Conservation (phyloP, 352 stramenopile genomes). For the Pythium aristosporum region DNA sequence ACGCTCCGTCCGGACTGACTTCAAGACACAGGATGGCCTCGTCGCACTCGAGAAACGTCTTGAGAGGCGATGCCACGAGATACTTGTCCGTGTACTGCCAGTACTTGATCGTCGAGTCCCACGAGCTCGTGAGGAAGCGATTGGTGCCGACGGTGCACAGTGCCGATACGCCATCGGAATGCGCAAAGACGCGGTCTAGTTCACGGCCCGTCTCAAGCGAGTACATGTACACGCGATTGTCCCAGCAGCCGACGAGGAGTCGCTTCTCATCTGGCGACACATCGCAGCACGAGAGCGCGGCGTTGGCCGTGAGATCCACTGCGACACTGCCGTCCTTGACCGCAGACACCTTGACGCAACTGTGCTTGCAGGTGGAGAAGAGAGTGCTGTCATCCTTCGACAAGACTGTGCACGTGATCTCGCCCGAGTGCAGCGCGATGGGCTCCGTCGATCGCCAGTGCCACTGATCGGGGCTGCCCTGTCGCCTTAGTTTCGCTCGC, state of each 20-base stretch:
- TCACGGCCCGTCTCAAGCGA: constrained; percentile 80
- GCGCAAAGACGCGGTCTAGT: constrained; percentile 74
- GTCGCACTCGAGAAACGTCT: constrained; percentile 76
- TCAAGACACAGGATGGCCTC: constrained; percentile 66
- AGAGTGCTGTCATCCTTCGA: constrained; percentile 40
- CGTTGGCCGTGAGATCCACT: constrained; percentile 67
- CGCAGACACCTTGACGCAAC: constrained; percentile 73
- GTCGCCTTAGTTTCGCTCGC: constrained; percentile 34
- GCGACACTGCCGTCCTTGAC: constrained; percentile 60
- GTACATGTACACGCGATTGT: constrained; percentile 88
- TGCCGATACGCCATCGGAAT: constrained; percentile 78
- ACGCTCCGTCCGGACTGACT: constrained; percentile 59
- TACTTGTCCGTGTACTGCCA: constrained; percentile 73
- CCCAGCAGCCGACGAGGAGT: constrained; percentile 81
- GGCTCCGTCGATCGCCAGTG: constrained; percentile 51
- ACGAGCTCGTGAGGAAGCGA: constrained; percentile 68
- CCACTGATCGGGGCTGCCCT: constrained; percentile 38
- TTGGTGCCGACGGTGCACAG: constrained; percentile 76
- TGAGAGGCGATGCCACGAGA: constrained; percentile 57
- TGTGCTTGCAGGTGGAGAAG: constrained; percentile 75
- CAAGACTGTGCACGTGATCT: constrained; percentile 64
- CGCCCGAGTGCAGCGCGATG: constrained; percentile 45
- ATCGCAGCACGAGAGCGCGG: constrained; percentile 74
- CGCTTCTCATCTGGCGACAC: constrained; percentile 80
- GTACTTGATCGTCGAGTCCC: constrained; percentile 76